phyloP scores from a whole-genome alignment of 164 flowering plant species.

The Vitis rotundifolia region DNA sequence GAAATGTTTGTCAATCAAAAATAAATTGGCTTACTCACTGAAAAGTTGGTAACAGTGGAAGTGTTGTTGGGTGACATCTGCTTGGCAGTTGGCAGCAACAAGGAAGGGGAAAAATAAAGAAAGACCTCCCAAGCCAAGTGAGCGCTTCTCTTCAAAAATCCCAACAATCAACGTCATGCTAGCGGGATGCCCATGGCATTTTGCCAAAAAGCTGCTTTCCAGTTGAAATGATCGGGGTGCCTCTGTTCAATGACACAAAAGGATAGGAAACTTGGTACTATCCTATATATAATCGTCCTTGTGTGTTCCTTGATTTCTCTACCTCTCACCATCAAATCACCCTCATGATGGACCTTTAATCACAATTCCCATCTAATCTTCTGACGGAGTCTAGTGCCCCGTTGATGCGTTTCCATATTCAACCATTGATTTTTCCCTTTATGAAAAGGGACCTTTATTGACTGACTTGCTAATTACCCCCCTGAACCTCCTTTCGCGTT shows the following conservation, averaged over 20 bases:
- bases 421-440: conserved; percentile 10
- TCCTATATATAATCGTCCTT: not conserved
- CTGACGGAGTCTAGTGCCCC: conserved; percentile 19
- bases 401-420: conserved; percentile 7
- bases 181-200: too few species aligned
- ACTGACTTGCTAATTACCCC: conserved; percentile 9
- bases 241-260: not conserved
- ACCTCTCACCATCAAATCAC: conserved; percentile 8
- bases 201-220: too few species aligned
- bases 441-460: conserved; percentile 13
- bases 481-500: conserved; percentile 5
- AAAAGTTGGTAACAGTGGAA: too few species aligned
- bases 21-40: too few species aligned
- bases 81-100: too few species aligned
- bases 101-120: too few species aligned
- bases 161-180: too few species aligned
- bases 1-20: too few species aligned
- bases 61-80: too few species aligned
- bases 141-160: too few species aligned
- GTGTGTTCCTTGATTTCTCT: not conserved
- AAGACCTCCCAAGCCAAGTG: too few species aligned
- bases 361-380: conserved; percentile 1
- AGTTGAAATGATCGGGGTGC: too few species aligned
- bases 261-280: not conserved
- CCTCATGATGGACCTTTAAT: not conserved